Evolutionary conservation across 2,329 filamentous ascomycete genomes (phyloP).

Genomic region (Myriosclerotinia curreyana): DNA sequence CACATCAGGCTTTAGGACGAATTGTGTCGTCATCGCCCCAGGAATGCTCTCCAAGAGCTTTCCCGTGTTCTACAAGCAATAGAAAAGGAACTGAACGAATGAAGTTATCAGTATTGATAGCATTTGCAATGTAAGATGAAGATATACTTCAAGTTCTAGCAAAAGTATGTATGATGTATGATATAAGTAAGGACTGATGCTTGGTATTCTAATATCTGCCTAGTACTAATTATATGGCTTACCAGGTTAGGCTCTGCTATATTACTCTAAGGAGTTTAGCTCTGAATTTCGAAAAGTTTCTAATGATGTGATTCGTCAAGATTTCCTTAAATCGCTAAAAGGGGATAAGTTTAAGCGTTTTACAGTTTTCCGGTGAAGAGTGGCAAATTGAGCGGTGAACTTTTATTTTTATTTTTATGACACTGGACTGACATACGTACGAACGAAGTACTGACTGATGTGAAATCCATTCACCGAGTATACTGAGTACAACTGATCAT

Average conservation of each 20-base stretch:
- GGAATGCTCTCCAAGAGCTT: neutral
- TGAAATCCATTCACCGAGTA: neutral
- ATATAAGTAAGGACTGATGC: neutral
- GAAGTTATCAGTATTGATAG: neutral
- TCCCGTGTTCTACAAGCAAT: neutral
- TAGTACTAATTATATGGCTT: constrained; percentile 3
- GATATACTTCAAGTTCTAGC: constrained; percentile 1
- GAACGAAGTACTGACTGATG: neutral
- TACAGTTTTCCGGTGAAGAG: neutral
- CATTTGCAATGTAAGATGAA: neutral
- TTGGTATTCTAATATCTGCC: neutral
- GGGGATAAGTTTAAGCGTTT: no score
- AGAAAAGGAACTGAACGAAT: no score
- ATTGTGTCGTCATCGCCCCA: neutral
- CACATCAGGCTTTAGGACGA: neutral
- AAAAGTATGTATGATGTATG: neutral
- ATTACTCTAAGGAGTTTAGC: neutral
- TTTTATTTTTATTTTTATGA: neutral
- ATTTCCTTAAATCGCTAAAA: neutral
- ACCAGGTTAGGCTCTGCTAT: no score
- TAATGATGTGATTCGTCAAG: neutral
- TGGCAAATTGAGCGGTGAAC: neutral
- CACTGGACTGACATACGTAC: no score
- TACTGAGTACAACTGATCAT: no score
- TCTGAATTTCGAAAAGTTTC: rapidly evolving